A percentile compares a stretch with the other conserved stretches of the same genome.
phyloP scores from a whole-genome alignment of 257 asterid species.

The Leonotis leonurus region DNA sequence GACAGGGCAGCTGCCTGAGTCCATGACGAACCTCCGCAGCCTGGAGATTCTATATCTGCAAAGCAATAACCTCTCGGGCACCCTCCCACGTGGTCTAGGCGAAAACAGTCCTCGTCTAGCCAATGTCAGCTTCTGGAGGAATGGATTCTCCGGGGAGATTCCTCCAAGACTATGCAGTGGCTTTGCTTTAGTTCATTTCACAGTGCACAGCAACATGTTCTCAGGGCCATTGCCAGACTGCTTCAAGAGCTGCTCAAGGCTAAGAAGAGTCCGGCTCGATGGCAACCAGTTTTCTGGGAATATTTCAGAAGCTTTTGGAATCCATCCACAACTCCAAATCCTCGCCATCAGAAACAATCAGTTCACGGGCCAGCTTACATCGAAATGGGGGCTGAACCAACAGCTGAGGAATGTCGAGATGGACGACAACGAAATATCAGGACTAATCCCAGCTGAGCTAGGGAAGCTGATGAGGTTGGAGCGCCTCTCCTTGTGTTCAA shows the following conservation, averaged over 20 bases:
- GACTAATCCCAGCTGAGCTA: slow-evolving; percentile 52
- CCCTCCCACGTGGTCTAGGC: slow-evolving; percentile 52
- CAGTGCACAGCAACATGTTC: slow-evolving; percentile 42
- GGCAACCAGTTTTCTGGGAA: slow-evolving; percentile 52
- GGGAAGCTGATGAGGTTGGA: slow-evolving; percentile 42
- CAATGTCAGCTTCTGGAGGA: slow-evolving; percentile 43
- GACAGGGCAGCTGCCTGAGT: slow-evolving; percentile 50
- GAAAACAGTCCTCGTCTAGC: slow-evolving; percentile 28
- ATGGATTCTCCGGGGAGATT: slow-evolving; percentile 53
- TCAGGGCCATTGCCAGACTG: slow-evolving; percentile 58
- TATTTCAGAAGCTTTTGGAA: slow-evolving; percentile 45
- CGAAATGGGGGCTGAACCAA: slow-evolving; percentile 45
- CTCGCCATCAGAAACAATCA: slow-evolving; percentile 41
- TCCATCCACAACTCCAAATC: slow-evolving; percentile 29
- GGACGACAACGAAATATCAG: slow-evolving; percentile 43
- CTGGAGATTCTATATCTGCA: slow-evolving; percentile 28
- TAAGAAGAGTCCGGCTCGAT: slow-evolving; percentile 45
- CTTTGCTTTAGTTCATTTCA: slow-evolving; percentile 37
- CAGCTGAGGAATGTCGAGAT: slow-evolving; percentile 40
- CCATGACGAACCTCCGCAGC: slow-evolving; percentile 35
- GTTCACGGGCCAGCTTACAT: slow-evolving; percentile 47
- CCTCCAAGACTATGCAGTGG: slow-evolving; percentile 55
- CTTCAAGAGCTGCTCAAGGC: slow-evolving; percentile 46
- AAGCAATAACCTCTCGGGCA: slow-evolving; percentile 42
- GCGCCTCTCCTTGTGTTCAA: slow-evolving; percentile 45